These are phyloP conservation scores for Trifolium repens DNA, from an alignment of 306 rosid genomes.

Conservation along the genomic window DNA sequence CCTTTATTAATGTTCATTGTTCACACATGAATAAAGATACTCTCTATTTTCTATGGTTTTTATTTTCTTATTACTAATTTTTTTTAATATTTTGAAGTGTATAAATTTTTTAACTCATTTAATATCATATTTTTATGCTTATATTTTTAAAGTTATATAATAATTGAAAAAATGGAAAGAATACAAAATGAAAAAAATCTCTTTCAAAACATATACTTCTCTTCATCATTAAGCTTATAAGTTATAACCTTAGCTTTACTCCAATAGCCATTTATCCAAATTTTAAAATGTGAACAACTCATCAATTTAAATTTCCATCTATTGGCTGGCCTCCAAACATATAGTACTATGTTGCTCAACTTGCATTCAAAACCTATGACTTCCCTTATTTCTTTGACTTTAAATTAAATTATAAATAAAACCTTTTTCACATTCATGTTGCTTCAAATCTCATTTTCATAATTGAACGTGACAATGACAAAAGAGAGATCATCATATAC, in stretches of 20 bases:
- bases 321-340: conserved; percentile 39
- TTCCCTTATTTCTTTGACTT: conserved; percentile 39
- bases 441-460: conserved; percentile 27
- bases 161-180: too few relatives aligned
- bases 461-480: conserved; percentile 11
- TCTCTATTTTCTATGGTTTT: too few relatives aligned
- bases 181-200: too few relatives aligned
- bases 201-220: conserved; percentile 5
- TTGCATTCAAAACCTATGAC: conserved; percentile 46
- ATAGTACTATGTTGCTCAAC: conserved; percentile 25
- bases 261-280: conserved; percentile 36
- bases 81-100: too few relatives aligned
- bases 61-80: too few relatives aligned
- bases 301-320: neutral
- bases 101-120: too few relatives aligned
- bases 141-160: too few relatives aligned
- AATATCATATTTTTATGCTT: too few relatives aligned
- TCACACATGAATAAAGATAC: too few relatives aligned
- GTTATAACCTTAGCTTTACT: conserved; percentile 32
- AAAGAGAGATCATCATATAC: neutral
- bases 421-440: neutral
- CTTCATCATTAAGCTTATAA: conserved; percentile 45
- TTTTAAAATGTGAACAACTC: conserved; percentile 41
- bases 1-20: neutral
- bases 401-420: conserved; percentile 11